These are phyloP conservation scores for Cordyceps fumosorosea DNA, from an alignment of 2,329 filamentous ascomycete species.

Conservation along the genomic window DNA sequence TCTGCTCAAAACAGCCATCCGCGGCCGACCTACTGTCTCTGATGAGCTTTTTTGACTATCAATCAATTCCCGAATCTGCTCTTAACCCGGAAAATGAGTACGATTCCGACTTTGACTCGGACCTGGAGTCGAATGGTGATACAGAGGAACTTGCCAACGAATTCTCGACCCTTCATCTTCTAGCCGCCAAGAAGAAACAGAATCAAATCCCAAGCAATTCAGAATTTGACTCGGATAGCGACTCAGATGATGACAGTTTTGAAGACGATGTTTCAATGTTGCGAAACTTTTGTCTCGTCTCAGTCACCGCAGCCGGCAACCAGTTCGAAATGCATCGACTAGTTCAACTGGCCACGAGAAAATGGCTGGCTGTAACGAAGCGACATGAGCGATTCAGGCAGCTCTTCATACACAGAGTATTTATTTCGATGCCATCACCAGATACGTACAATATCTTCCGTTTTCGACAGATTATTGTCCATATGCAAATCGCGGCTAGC, in stretches of 20 bases:
- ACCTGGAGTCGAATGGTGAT: not conserved
- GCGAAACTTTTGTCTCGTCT: constrained; percentile 31
- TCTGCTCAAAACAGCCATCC: constrained; percentile 24
- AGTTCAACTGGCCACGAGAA: constrained; percentile 25
- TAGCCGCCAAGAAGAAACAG: not conserved
- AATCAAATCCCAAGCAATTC: not conserved
- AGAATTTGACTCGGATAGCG: too few species aligned
- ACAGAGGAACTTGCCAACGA: not conserved
- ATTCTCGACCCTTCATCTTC: not conserved
- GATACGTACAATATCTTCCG: too few species aligned
- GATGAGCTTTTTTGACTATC: constrained; percentile 39
- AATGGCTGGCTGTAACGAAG: constrained; percentile 21
- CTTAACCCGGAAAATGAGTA: constrained; percentile 17
- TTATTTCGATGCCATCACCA: not conserved
- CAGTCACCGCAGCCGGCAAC: constrained; percentile 14
- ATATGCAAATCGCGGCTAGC: too few species aligned
- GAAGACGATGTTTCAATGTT: constrained; percentile 29
- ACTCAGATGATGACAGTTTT: constrained; percentile 13
- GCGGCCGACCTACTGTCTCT: constrained; percentile 38
- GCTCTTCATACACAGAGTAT: not conserved
- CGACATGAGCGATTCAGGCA: not conserved
- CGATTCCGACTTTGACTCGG: not conserved
- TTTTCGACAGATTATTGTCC: too few species aligned
- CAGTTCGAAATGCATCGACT: constrained; percentile 36
- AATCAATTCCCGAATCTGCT: constrained; percentile 32